Conservation (phyloP, 139 green algal genomes). For the Chlorokybus atmophyticus region DNA sequence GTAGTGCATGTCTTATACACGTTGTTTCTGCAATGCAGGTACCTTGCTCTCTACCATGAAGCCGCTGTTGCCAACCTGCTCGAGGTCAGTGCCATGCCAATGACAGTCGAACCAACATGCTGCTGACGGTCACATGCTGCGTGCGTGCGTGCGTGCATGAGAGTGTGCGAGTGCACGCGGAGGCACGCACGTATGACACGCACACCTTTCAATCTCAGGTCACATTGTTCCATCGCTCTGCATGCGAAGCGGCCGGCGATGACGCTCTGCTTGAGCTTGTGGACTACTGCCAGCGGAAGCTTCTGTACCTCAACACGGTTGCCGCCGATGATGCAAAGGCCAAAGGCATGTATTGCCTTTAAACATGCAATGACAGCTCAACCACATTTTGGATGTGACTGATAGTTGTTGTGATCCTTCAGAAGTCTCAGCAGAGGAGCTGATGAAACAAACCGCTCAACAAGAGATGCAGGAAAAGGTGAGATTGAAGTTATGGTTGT, state of each 20-base stretch:
- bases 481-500: too few species aligned
- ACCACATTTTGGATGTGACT: too few species aligned
- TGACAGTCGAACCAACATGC: too few species aligned
- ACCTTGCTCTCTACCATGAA: conserved; percentile 62
- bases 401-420: too few species aligned
- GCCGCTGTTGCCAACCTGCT: conserved; percentile 61
- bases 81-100: conserved; percentile 53
- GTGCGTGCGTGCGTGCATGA: too few species aligned
- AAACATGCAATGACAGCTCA: too few species aligned
- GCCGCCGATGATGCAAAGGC: background rate
- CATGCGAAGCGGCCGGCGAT: conserved; percentile 33
- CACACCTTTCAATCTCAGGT: too few species aligned
- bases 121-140: too few species aligned
- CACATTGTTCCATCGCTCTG: conserved; percentile 15
- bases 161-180: too few species aligned
- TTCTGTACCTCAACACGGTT: conserved; percentile 42
- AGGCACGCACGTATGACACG: too few species aligned
- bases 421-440: conserved; percentile 22
- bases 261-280: conserved; percentile 53
- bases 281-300: conserved; percentile 58
- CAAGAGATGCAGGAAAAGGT: conserved; percentile 52
- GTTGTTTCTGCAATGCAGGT: too few species aligned
- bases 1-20: too few species aligned
- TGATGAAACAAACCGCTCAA: conserved; percentile 30
- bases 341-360: background rate